Percentiles rank a stretch among this genome's conserved stretches.
Evolutionary conservation across 2,329 filamentous ascomycete species (phyloP).

Genomic region (Colletotrichum graminicola): DNA sequence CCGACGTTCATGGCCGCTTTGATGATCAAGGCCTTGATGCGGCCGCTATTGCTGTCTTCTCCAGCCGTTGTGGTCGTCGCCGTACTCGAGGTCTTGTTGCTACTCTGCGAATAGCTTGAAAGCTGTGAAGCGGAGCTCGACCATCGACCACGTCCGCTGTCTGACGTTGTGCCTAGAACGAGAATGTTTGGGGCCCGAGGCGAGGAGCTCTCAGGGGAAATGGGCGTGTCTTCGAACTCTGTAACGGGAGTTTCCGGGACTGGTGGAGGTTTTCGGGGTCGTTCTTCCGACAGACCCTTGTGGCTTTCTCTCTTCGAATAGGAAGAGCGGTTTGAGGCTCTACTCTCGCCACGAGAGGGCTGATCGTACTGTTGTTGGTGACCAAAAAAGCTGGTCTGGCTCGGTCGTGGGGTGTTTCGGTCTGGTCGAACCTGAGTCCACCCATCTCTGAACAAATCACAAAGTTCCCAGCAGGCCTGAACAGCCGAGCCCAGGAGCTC

Average conservation of each 20-base stretch:
- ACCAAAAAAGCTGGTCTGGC: conserved; percentile 77
- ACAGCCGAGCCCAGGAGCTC: conserved; percentile 89
- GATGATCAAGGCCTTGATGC: conserved; percentile 83
- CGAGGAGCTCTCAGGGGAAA: conserved; percentile 83
- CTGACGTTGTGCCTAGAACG: conserved; percentile 78
- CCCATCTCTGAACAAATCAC: conserved; percentile 91
- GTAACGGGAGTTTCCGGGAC: conserved; percentile 93
- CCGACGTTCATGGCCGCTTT: conserved; percentile 90
- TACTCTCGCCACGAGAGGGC: conserved; percentile 61
- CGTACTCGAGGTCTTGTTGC: conserved; percentile 75
- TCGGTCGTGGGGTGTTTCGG: conserved; percentile 84
- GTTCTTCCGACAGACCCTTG: conserved; percentile 63
- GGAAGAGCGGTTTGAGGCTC: conserved; percentile 64
- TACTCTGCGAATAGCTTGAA: conserved; percentile 82
- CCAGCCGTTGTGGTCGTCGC: conserved; percentile 75
- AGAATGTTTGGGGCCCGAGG: conserved; percentile 88
- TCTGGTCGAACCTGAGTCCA: conserved; percentile 92
- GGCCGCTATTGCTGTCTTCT: conserved; percentile 82
- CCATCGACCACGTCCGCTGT: conserved; percentile 76
- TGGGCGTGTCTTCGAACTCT: conserved; percentile 91
- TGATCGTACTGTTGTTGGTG: conserved; percentile 61
- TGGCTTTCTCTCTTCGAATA: conserved; percentile 67
- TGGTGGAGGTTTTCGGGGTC: conserved; percentile 59
- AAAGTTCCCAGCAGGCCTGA: conserved; percentile 94
- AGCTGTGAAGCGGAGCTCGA: conserved; percentile 84